Percentiles rank a stretch among this genome's conserved stretches.
phyloP scores from a whole-genome alignment of 441 rosid species.

The Bruguiera hainesii region DNA sequence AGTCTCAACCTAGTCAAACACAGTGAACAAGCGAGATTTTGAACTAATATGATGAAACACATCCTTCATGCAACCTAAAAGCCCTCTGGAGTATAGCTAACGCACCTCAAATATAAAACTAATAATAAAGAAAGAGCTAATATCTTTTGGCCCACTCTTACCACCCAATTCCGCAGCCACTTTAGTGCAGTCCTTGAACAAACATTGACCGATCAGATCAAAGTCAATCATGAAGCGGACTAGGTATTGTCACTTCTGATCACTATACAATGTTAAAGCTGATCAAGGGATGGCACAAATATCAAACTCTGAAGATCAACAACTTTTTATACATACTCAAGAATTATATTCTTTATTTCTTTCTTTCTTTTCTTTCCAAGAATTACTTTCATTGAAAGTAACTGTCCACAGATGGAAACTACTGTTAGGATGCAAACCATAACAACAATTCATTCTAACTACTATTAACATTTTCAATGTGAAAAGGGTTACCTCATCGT shows the following conservation, averaged over 20 bases:
- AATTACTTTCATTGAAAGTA: not conserved
- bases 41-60: not conserved
- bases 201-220: too few relatives aligned
- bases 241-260: too few relatives aligned
- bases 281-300: too few relatives aligned
- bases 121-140: not conserved
- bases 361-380: not conserved
- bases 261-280: too few relatives aligned
- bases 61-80: not conserved
- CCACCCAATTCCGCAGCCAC: too few relatives aligned
- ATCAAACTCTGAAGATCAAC: too few relatives aligned
- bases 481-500: constrained; percentile 57
- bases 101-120: not conserved
- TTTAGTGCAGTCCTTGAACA: too few relatives aligned
- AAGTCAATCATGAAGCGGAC: too few relatives aligned
- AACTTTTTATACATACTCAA: too few relatives aligned
- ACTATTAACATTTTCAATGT: not conserved
- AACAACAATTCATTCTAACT: not conserved
- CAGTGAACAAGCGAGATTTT: constrained; percentile 1
- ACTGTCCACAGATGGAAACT: not conserved
- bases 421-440: too few relatives aligned
- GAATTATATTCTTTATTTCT: too few relatives aligned
- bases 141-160: not conserved
- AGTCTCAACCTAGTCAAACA: constrained; percentile 4
- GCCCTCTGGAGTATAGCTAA: not conserved